These are phyloP conservation scores for Chenopodium suecicum DNA, from an alignment of 148 eudicot genomes.

Conservation along the genomic window DNA sequence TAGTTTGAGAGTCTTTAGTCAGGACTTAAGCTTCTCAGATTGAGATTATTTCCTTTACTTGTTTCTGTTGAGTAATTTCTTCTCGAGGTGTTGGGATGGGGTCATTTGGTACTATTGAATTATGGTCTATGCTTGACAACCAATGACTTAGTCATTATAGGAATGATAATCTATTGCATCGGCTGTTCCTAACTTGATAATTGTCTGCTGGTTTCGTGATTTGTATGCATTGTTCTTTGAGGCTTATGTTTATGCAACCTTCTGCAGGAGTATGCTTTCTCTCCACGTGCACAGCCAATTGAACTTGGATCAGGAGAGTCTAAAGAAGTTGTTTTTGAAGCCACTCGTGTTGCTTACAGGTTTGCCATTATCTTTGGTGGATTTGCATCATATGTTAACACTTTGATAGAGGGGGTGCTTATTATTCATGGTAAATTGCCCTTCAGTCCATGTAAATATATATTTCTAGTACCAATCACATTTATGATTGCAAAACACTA, in stretches of 20 bases:
- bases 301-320: constrained; percentile 93
- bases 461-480: not conserved
- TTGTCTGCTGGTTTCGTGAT: not conserved
- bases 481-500: not conserved
- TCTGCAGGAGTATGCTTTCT: constrained; percentile 89
- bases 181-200: not conserved
- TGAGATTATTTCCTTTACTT: not conserved
- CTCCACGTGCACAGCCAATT: constrained; percentile 89
- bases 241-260: not conserved
- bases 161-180: not conserved
- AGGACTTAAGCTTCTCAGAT: not conserved
- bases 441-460: not conserved
- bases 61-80: not conserved
- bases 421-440: not conserved
- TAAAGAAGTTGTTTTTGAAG: constrained; percentile 78
- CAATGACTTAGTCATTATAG: not conserved
- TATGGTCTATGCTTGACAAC: not conserved
- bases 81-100: not conserved
- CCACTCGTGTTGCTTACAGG: constrained; percentile 99
- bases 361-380: constrained; percentile 23
- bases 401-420: not conserved
- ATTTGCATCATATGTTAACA: constrained; percentile 7
- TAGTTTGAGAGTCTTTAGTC: not conserved
- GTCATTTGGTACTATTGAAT: no score
- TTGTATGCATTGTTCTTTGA: not conserved